phyloP scores from a whole-genome alignment of 768 basidiomycete genomes.

The Cystoderma amianthinum region DNA sequence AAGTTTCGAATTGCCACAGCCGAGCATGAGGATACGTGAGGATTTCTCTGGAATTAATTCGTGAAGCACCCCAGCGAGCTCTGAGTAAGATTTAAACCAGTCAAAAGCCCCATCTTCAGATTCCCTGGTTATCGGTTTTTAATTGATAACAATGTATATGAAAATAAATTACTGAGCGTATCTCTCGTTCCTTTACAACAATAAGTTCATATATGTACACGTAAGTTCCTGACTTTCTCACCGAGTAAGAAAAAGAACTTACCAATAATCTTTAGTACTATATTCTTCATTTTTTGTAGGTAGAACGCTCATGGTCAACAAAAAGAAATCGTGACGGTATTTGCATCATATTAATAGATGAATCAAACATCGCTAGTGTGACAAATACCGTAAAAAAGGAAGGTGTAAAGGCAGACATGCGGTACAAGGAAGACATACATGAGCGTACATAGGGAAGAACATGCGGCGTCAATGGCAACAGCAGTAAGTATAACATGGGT shows the following conservation, averaged over 20 bases:
- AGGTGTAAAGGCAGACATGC: no score
- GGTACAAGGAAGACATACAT: no score
- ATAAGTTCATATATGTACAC: conserved; percentile 2
- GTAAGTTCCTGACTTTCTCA: neutral
- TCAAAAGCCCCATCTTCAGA: conserved; percentile 58
- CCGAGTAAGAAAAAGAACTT: conserved; percentile 12
- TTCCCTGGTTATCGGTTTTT: conserved; percentile 36
- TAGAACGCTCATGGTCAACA: conserved; percentile 19
- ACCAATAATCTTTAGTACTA: conserved; percentile 66
- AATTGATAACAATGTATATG: conserved; percentile 3
- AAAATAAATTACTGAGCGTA: conserved; percentile 60
- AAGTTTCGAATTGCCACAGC: conserved; percentile 78
- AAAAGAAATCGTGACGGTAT: no score
- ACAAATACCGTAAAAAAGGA: no score
- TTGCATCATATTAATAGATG: no score
- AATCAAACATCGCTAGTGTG: no score
- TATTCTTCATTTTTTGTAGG: conserved; percentile 67
- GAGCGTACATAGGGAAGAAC: no score
- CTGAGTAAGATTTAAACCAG: conserved; percentile 82
- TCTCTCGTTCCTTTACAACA: conserved; percentile 50
- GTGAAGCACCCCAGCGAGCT: conserved; percentile 56
- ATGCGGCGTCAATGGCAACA: no score
- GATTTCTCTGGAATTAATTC: conserved; percentile 56
- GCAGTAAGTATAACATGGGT: no score
- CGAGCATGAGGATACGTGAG: conserved; percentile 69